phyloP scores from a whole-genome alignment of 345 rosid species.

The Microthlaspi erraticum region DNA sequence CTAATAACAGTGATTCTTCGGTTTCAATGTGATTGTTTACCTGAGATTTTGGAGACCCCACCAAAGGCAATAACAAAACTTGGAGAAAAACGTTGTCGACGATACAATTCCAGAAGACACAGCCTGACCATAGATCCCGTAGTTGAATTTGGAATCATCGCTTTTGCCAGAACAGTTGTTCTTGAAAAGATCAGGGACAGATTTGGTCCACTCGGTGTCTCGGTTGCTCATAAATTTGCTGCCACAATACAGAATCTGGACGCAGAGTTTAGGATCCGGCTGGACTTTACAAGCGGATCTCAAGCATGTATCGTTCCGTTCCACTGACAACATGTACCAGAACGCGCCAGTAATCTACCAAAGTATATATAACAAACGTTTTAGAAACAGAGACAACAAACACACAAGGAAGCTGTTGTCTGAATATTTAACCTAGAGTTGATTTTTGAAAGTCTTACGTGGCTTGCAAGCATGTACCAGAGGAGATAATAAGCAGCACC shows the following conservation, averaged over 20 bases:
- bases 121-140: slow-evolving; percentile 77
- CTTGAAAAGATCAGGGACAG: slow-evolving; percentile 51
- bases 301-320: slow-evolving; percentile 81
- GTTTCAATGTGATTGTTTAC: slow-evolving; percentile 41
- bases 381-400: not conserved
- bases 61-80: slow-evolving; percentile 85
- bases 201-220: slow-evolving; percentile 58
- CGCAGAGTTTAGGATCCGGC: slow-evolving; percentile 49
- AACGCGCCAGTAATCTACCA: slow-evolving; percentile 80
- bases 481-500: slow-evolving; percentile 90
- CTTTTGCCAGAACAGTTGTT: slow-evolving; percentile 48
- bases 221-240: slow-evolving; percentile 49
- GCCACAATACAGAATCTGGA: slow-evolving; percentile 71
- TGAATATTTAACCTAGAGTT: not conserved
- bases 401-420: slow-evolving; percentile 1
- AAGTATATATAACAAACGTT: slow-evolving; percentile 4
- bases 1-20: not conserved
- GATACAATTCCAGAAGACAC: slow-evolving; percentile 60
- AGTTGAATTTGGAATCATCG: slow-evolving; percentile 53
- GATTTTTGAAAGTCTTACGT: slow-evolving; percentile 57
- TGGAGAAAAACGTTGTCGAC: slow-evolving; percentile 56
- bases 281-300: slow-evolving; percentile 55
- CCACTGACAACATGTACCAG: slow-evolving; percentile 83
- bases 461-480: slow-evolving; percentile 90
- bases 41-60: slow-evolving; percentile 95